These are phyloP conservation scores for Populus simonii DNA, from an alignment of 345 rosid genomes.

Conservation along the genomic window DNA sequence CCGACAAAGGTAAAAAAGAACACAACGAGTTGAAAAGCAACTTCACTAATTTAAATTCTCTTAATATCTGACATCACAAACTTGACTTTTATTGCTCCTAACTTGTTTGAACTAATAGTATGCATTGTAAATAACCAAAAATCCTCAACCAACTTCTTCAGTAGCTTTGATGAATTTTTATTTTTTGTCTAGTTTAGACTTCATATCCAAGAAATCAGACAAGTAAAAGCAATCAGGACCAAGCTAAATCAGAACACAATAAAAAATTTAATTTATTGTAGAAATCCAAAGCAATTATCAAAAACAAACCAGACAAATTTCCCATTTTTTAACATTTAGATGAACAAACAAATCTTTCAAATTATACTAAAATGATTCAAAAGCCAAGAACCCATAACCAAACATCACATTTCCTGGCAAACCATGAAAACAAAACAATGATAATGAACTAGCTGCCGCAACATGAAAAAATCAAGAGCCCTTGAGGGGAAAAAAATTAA, in stretches of 20 bases:
- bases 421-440: no score
- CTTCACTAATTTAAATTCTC: background rate
- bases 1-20: background rate
- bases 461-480: background rate
- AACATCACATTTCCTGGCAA: no score
- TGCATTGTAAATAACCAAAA: background rate
- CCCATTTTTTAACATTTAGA: no score
- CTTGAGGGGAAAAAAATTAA: no score
- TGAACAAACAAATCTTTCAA: background rate
- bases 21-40: no score
- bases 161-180: background rate
- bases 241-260: background rate
- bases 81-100: background rate
- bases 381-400: background rate
- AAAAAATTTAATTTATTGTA: no score
- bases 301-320: background rate
- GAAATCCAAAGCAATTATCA: background rate
- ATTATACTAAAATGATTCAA: background rate
- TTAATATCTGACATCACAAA: background rate
- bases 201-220: no score
- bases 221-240: background rate
- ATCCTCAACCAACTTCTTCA: background rate
- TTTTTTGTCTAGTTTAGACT: background rate
- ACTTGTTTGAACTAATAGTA: background rate
- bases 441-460: background rate